Base-by-base conservation (phyloP, 1,139 yeast species). In the Yamadazyma jaroonii region DNA sequence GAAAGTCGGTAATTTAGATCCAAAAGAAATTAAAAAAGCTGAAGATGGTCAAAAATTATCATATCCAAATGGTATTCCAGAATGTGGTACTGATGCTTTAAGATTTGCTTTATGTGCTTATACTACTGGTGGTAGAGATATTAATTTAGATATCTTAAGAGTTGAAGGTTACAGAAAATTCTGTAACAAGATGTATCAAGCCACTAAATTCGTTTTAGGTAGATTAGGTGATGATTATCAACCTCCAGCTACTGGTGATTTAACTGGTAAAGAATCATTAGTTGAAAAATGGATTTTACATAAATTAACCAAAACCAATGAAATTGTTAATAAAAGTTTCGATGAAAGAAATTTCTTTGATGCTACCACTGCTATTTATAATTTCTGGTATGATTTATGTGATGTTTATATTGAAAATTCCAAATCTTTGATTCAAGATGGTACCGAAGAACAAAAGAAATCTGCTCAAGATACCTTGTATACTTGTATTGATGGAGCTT, bases 101-200 rank as follows among this genome's bases (percentile, higher is more conserved):
- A 83, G 98, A 72, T 92, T 92, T 62, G 97, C 98, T 20, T 78
- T 92, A 50, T 92, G 98, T 79, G 97, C 97, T 39, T 92, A 92
- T 73, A 84, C 96, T 36, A 90, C 98, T 40, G 98, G 98, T 70
- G 97, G 97, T 54, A 84, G 97, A 69, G 98, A 92, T 59, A 92
- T 92, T 64, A 92, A 92, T 69, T 78, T 92, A 62, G 97, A 92
- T 61, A 89, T 92, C 55, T 74, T 89, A 63, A 86, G 98, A 72
- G 96, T 92, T 51, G 98, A 94, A 63, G 98, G 98, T 57, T 92
- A 92, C 82, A 81, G 98, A 71, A 92, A 92, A 77, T 92, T 92
- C 85, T 90, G 98, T 77, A 92, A 92, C 81, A 92, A 92, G 81
- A 92, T 92, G 55, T 92, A 88, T 75, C 98, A 92, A 72, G 98